Evolutionary conservation across 148 eudicot genomes (phyloP).

Genomic region (Persicaria maculosa): DNA sequence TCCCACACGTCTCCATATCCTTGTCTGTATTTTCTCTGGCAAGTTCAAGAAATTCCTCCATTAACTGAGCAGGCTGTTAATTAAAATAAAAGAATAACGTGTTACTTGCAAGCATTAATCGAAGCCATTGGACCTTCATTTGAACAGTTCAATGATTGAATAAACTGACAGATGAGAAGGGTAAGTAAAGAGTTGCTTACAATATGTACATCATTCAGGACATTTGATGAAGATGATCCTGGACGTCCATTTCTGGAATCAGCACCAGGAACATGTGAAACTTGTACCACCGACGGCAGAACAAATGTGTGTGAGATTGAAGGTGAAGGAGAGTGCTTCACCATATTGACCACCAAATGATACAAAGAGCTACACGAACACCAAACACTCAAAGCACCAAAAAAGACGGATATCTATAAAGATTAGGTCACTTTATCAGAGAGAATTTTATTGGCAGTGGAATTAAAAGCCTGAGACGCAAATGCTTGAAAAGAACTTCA

Average conservation of each 20-base stretch:
- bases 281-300: background rate
- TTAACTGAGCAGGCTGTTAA: constrained; percentile 12
- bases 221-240: constrained; percentile 11
- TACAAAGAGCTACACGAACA: background rate
- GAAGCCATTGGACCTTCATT: background rate
- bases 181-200: background rate
- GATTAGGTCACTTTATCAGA: too few species aligned
- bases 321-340: constrained; percentile 13
- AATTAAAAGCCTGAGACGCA: background rate
- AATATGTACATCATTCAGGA: constrained; percentile 12
- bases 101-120: background rate
- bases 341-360: constrained; percentile 1
- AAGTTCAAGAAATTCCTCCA: constrained; percentile 14
- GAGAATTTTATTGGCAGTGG: background rate
- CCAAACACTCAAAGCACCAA: background rate
- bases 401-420: background rate
- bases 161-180: background rate
- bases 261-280: constrained; percentile 12
- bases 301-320: constrained; percentile 9
- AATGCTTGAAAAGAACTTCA: background rate
- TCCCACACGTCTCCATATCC: constrained; percentile 83
- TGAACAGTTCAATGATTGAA: background rate
- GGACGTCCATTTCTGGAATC: background rate
- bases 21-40: constrained; percentile 14
- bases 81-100: background rate